Evolutionary conservation across 129 eudicot species (phyloP).

Genomic region (Apium graveolens): DNA sequence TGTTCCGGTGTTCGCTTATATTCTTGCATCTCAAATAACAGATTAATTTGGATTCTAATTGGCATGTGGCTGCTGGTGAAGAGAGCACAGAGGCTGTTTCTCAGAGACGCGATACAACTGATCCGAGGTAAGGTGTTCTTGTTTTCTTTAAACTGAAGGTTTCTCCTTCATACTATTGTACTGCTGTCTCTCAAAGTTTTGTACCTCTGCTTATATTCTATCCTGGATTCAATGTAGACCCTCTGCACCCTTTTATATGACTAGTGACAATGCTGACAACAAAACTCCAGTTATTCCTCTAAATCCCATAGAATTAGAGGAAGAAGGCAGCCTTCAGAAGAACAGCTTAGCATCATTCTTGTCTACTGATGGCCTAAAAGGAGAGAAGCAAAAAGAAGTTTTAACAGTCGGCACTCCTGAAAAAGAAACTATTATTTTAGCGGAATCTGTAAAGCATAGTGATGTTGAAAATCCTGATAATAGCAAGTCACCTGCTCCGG

Average conservation of each 20-base stretch:
- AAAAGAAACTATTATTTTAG: constrained; percentile 2
- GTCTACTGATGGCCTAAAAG: not conserved
- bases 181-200: not conserved
- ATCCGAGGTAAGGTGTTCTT: constrained; percentile 35
- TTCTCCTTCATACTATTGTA: not conserved
- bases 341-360: constrained; percentile 10
- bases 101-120: constrained; percentile 8
- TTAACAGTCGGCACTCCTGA: not conserved
- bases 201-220: constrained; percentile 8
- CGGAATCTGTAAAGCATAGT: constrained; percentile 8
- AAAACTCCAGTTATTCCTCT: constrained; percentile 29
- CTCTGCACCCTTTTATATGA: constrained; percentile 17
- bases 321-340: not conserved
- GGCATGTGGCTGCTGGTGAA: constrained; percentile 60
- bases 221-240: constrained; percentile 34
- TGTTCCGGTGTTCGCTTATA: not conserved
- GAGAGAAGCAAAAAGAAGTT: not conserved
- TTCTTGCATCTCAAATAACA: constrained; percentile 14
- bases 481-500: constrained; percentile 14
- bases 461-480: constrained; percentile 14
- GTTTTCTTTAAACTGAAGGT: not conserved
- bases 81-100: constrained; percentile 34
- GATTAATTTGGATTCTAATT: constrained; percentile 33
- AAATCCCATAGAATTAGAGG: constrained; percentile 20
- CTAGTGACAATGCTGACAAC: constrained; percentile 24